A percentile compares a stretch with the other conserved stretches of the same genome.
phyloP scores from a whole-genome alignment of 176 grass and related monocot species.

The Sorghum bicolor region Sorghum_bicolor_NCBIv3 NC_012870.2:5972001-5972500 shows the following conservation, averaged over 20 bases:
- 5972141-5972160: conserved; percentile 66
- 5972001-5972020: background rate
- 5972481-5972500: background rate
- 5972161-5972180: conserved; percentile 53
- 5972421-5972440: no score
- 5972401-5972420: no score
- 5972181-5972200: conserved; percentile 36
- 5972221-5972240: conserved; percentile 62
- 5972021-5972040: background rate
- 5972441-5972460: no score
- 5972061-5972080: conserved; percentile 80
- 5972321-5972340: conserved; percentile 37
- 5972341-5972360: conserved; percentile 7
- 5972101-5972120: conserved; percentile 78
- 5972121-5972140: conserved; percentile 80
- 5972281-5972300: conserved; percentile 67
- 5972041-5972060: conserved; percentile 73
- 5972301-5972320: conserved; percentile 51
- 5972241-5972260: conserved; percentile 49
- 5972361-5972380: conserved; percentile 38
- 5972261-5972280: conserved; percentile 59
- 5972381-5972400: conserved; percentile 63
- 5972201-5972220: conserved; percentile 46
- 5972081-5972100: conserved; percentile 90
- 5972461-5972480: no score